phyloP scores from a whole-genome alignment of 805 yeast species.

The Naumovozyma baii region DNA sequence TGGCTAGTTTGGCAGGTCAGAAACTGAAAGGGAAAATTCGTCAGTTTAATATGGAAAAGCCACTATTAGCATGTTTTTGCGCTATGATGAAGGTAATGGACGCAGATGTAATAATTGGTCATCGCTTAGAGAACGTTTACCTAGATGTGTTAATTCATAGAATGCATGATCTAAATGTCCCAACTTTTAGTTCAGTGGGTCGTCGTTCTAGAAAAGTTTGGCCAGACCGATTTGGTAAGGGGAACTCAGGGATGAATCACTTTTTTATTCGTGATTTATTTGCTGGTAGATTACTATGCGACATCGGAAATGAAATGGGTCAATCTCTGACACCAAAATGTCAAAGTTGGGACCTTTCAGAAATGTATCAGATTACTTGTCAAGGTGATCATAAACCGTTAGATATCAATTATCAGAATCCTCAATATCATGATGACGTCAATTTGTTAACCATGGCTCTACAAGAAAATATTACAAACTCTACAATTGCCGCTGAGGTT shows the following conservation, averaged over 20 bases:
- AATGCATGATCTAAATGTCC: slow-evolving; percentile 62
- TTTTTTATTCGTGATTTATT: slow-evolving; percentile 57
- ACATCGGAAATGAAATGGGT: slow-evolving; percentile 90
- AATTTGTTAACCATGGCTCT: slow-evolving; percentile 58
- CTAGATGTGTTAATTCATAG: slow-evolving; percentile 75
- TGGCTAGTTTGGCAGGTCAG: slow-evolving; percentile 50
- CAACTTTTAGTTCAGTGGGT: slow-evolving; percentile 75
- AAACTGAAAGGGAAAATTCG: slow-evolving; percentile 38
- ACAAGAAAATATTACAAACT: slow-evolving; percentile 55
- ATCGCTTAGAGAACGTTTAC: slow-evolving; percentile 67
- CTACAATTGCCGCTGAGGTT: slow-evolving; percentile 62
- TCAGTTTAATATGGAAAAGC: slow-evolving; percentile 62
- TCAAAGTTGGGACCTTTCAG: slow-evolving; percentile 87
- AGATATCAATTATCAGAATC: slow-evolving; percentile 66
- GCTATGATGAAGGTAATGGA: slow-evolving; percentile 67
- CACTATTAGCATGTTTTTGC: slow-evolving; percentile 63
- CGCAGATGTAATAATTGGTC: slow-evolving; percentile 89
- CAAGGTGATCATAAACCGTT: slow-evolving; percentile 48
- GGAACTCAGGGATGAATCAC: slow-evolving; percentile 40
- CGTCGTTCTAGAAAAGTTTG: slow-evolving; percentile 66
- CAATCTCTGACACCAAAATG: slow-evolving; percentile 85
- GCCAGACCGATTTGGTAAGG: slow-evolving; percentile 64
- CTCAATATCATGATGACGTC: slow-evolving; percentile 58
- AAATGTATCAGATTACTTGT: slow-evolving; percentile 80
- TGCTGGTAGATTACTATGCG: slow-evolving; percentile 84